These are phyloP conservation scores for Globisporangium spinosum DNA, from an alignment of 352 stramenopile species.

Conservation along the genomic window DNA sequence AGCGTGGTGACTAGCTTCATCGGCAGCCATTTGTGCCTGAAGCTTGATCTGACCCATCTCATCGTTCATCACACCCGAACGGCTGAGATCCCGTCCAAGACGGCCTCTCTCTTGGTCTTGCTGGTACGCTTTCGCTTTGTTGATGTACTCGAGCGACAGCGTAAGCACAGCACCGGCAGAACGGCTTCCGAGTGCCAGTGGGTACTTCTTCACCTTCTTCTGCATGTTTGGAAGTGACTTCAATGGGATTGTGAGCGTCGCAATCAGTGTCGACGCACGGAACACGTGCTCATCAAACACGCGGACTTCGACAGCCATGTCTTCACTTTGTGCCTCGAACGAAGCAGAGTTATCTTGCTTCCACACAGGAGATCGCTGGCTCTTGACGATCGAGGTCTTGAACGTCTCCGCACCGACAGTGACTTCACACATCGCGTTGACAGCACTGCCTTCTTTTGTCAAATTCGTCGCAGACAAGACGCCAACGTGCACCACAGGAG, in stretches of 20 bases:
- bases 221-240: slow-evolving; percentile 84
- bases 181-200: slow-evolving; percentile 71
- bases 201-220: slow-evolving; percentile 82
- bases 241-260: slow-evolving; percentile 72
- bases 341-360: slow-evolving; percentile 83
- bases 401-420: slow-evolving; percentile 80
- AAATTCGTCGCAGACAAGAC: slow-evolving; percentile 81
- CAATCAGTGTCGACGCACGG: slow-evolving; percentile 64
- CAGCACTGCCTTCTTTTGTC: slow-evolving; percentile 62
- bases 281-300: slow-evolving; percentile 85
- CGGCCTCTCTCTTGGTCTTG: slow-evolving; percentile 63
- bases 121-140: slow-evolving; percentile 77
- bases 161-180: slow-evolving; percentile 75
- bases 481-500: slow-evolving; percentile 72
- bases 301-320: slow-evolving; percentile 82
- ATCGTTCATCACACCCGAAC: slow-evolving; percentile 69
- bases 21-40: slow-evolving; percentile 74
- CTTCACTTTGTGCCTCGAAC: slow-evolving; percentile 71
- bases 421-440: slow-evolving; percentile 82
- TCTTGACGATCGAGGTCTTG: slow-evolving; percentile 79
- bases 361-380: slow-evolving; percentile 81
- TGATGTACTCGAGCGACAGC: slow-evolving; percentile 79
- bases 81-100: slow-evolving; percentile 53
- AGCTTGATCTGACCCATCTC: slow-evolving; percentile 83
- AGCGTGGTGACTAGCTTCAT: slow-evolving; percentile 74